Base-by-base conservation (phyloP, 257 asterid genomes). In the Salvia rosmarinus region DNA sequence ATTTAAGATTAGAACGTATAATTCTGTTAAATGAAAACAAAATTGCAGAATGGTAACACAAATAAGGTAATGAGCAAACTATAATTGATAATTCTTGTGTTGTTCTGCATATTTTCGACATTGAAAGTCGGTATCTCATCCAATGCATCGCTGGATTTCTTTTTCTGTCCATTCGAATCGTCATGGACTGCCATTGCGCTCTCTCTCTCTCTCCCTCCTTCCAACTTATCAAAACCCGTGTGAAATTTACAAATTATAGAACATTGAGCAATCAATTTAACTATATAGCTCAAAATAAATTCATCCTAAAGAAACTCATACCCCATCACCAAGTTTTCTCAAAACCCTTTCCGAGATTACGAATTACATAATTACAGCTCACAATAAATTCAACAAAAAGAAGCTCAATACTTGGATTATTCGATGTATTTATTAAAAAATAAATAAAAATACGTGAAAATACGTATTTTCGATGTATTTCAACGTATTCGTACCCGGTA, bases 71-170 rank as follows among this genome's bases (percentile, higher is more conserved):
- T 19, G 43, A 62, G 73, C 80, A 57, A 62, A 92, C 98, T 85
- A 80, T 92, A 92, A 44, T 75, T 67, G 46, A 92, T 87, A 58
- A 86, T 64, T 76, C 84, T 92, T 28, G 86, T 77, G 79, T 92
- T 92, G 85, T 81, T 89, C 67, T 77, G 94, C 83, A 86, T 77
- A 81, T 88, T 86, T 73, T 92, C 96, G 54, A 77, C 89, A 81
- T 88, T 86, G 85, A 85, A 79, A 66, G 86, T 86, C 5, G 88
- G 87, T 68, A 89, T 79, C 70, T 81, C 96, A 71, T 89, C 86
- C 76, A 75, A 70, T 51, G 55, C 54, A 68, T 81, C 88, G 57
- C 82, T 77, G 9, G 87, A 81, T 73, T 87, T 82, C 83, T 83
- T 85, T 70, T 79, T 81, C 56, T n/a, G n/a, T 16, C 54, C 55